Conservation (phyloP, 106 monocot genomes). For the Acorus gramineus region DNA sequence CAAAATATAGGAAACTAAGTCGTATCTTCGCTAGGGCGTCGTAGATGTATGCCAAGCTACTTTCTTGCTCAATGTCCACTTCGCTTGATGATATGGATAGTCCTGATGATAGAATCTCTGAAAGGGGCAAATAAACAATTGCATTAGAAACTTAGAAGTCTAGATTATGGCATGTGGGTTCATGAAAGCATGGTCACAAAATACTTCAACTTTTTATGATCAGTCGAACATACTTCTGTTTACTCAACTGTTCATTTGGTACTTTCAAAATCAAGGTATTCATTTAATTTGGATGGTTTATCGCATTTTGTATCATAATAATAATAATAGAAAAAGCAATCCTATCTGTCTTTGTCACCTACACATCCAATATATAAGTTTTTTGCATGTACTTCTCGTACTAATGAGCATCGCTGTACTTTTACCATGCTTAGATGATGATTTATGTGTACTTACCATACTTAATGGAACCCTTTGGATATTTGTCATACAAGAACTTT, state of each 20-base stretch:
- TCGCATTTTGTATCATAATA: too few relatives aligned
- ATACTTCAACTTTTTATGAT: too few relatives aligned
- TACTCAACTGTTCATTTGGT: too few relatives aligned
- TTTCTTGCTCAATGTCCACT: conserved; percentile 12
- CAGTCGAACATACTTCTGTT: too few relatives aligned
- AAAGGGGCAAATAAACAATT: not conserved
- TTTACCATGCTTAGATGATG: not conserved
- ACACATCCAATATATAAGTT: too few relatives aligned
- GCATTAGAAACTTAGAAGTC: not conserved
- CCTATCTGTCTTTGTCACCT: too few relatives aligned
- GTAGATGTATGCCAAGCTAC: conserved; percentile 26
- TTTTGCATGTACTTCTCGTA: too few relatives aligned
- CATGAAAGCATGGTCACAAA: too few relatives aligned
- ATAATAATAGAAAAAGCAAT: too few relatives aligned
- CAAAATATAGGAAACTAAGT: conserved; percentile 56
- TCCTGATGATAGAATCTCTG: conserved; percentile 25
- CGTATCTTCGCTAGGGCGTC: conserved; percentile 57
- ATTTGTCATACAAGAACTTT: not conserved
- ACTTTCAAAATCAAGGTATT: too few relatives aligned
- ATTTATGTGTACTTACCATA: not conserved
- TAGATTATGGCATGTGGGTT: not conserved
- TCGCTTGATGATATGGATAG: conserved; percentile 16
- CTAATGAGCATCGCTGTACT: too few relatives aligned
- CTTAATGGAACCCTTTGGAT: not conserved
- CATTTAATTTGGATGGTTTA: too few relatives aligned